These are phyloP conservation scores for Hortiboletus flavorubellus DNA, from an alignment of 768 basidiomycete genomes.

Conservation along the genomic window DNA sequence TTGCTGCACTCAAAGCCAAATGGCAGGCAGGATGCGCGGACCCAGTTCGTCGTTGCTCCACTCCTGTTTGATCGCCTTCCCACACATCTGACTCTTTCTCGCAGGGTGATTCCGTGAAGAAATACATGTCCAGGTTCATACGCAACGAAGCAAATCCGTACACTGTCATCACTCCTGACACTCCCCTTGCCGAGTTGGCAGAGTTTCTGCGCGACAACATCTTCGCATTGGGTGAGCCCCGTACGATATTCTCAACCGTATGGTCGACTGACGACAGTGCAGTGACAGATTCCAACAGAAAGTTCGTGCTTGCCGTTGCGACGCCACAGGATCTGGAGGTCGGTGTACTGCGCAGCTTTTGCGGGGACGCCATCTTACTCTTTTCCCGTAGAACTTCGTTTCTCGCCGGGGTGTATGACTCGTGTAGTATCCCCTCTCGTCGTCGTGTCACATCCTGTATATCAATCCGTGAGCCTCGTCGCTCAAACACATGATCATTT, in stretches of 20 bases:
- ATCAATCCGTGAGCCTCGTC: neutral
- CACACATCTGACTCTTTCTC: neutral
- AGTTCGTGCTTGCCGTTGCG: constrained; percentile 81
- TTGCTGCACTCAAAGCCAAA: constrained; percentile 65
- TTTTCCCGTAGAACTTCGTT: constrained; percentile 25
- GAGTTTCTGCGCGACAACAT: constrained; percentile 67
- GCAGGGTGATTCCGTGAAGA: constrained; percentile 67
- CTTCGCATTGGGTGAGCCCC: constrained; percentile 66
- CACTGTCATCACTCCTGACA: constrained; percentile 75
- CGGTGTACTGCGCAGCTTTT: neutral
- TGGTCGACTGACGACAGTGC: constrained; percentile 1
- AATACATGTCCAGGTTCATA: constrained; percentile 73
- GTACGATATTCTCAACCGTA: neutral
- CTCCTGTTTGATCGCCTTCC: neutral
- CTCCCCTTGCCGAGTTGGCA: constrained; percentile 79
- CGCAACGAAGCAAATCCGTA: constrained; percentile 64
- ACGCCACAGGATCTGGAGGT: constrained; percentile 71
- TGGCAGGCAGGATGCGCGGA: constrained; percentile 75
- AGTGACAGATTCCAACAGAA: constrained; percentile 83
- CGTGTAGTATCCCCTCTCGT: neutral
- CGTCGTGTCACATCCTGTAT: neutral
- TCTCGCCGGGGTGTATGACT: constrained; percentile 26
- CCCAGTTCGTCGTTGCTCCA: constrained; percentile 46
- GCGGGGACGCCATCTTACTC: neutral
- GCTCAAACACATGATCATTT: neutral